phyloP scores from a whole-genome alignment of 176 grass and related monocot species.

The Pontederia paniculata region DNA sequence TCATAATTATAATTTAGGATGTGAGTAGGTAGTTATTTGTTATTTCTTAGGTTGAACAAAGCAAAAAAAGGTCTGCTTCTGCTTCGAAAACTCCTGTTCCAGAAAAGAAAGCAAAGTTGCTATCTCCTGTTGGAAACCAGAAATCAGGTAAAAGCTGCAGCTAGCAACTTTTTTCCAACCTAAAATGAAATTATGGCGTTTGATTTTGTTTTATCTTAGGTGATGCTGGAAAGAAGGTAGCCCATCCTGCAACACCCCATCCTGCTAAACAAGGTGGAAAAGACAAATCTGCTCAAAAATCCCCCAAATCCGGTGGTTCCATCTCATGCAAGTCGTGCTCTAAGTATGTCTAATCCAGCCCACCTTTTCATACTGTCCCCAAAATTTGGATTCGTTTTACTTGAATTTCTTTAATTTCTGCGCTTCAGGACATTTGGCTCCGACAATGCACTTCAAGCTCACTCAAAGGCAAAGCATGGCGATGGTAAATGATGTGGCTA shows the following conservation, averaged over 20 bases:
- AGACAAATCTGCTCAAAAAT: constrained; percentile 45
- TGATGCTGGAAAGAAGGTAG: constrained; percentile 48
- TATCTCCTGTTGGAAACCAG: constrained; percentile 30
- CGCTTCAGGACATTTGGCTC: constrained; percentile 58
- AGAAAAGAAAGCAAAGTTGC: constrained; percentile 80
- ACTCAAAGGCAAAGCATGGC: constrained; percentile 57
- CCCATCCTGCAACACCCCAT: constrained; percentile 59
- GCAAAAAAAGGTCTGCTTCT: constrained; percentile 43
- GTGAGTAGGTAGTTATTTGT: not conserved
- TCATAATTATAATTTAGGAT: not conserved
- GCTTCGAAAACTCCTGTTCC: constrained; percentile 37
- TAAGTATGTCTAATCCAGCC: constrained; percentile 37
- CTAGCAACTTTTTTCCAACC: not conserved
- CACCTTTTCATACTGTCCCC: not conserved
- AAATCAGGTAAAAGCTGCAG: constrained; percentile 35
- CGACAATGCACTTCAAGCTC: constrained; percentile 51
- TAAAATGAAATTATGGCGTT: not conserved
- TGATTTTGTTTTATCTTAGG: not conserved
- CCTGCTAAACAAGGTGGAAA: constrained; percentile 51
- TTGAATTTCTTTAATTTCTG: not conserved
- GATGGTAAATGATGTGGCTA: not conserved
- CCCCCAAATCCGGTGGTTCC: constrained; percentile 51
- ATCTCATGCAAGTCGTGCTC: constrained; percentile 51
- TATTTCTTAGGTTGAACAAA: constrained; percentile 34
- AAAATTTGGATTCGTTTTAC: not conserved